Conservation (phyloP, 2,329 filamentous ascomycete species). For the Thelonectria blattea region DNA sequence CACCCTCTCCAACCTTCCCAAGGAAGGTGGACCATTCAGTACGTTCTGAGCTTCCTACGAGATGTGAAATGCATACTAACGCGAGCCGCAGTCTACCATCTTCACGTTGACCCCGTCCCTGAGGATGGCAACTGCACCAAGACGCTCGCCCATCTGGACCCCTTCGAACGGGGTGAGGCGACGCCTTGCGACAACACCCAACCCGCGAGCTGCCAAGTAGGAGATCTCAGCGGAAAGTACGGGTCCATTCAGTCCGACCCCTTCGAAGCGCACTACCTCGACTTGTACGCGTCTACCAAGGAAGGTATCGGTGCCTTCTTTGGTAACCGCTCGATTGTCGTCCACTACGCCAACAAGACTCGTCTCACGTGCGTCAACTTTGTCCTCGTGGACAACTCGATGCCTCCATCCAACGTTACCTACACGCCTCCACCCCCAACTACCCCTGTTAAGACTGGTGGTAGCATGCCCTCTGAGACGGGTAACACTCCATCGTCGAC, state of each 20-base stretch:
- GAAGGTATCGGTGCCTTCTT: constrained; percentile 62
- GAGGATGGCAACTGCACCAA: constrained; percentile 72
- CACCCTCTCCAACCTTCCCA: constrained; percentile 64
- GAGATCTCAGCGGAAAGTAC: constrained; percentile 78
- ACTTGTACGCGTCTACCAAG: constrained; percentile 63
- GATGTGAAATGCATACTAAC: constrained; percentile 11
- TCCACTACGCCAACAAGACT: constrained; percentile 69
- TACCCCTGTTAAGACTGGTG: neutral
- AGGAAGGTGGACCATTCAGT: constrained; percentile 65
- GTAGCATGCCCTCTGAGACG: neutral
- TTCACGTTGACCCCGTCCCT: constrained; percentile 71
- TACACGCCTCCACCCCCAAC: constrained; percentile 23
- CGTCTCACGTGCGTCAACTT: constrained; percentile 72
- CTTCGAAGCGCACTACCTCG: constrained; percentile 58
- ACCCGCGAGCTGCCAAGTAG: constrained; percentile 74
- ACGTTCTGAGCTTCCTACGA: constrained; percentile 39
- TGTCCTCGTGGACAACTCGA: constrained; percentile 30
- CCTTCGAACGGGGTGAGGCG: constrained; percentile 67
- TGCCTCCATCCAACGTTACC: constrained; percentile 22
- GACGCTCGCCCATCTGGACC: constrained; percentile 73
- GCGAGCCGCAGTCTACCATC: constrained; percentile 66
- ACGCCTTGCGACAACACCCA: constrained; percentile 62
- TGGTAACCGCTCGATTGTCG: constrained; percentile 67
- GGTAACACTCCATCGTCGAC: constrained; percentile 2
- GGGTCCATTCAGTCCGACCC: constrained; percentile 62